Evolutionary conservation across 2,329 filamentous ascomycete genomes (phyloP), one percentile per base, ranked within the genome.

Genomic region (Geoglossum cookeanum): DNA sequence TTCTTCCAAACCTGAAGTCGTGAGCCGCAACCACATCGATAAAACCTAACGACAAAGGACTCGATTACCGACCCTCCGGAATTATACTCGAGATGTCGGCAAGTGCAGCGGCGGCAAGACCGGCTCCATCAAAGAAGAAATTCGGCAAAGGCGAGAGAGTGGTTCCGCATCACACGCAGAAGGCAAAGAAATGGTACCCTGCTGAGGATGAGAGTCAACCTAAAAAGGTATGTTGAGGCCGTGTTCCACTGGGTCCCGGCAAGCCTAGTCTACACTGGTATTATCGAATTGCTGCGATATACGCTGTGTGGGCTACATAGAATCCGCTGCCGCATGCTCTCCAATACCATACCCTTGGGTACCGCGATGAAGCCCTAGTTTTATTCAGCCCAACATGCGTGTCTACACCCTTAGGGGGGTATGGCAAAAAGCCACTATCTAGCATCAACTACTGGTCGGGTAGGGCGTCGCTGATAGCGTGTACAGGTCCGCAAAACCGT

Each of bases 171-270:
- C 75, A 79, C 75, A 79, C 80, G 72, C 83, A 95, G 76, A 94
- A 94, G 87, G 91, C 91, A 70, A 83, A 87, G 81, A 97, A 96
- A 80, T 98, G 91, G 88, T 98, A 98, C 79, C 87, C 89, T 74
- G 87, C 88, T 72, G 86, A 94, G 75, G 91, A 96, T 76, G 86
- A 91, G 72, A 72, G 80, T 73, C 78, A 85, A 76, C 81, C 83
- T 70, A 94, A 90, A 83, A 91, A 94, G 87, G 92, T 98, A 82
- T 81, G 89, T 86, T 29, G 27, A n/a, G 15, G 4, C 3, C 8
- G 7, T 15, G 29, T 3, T 27, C 17, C 32, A 33, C 27, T 57
- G 15, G 52, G 13, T 22, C 22, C 39, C 7, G 39, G 39, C 39
- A 15, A 42, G 39, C 4, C n/a, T 42, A 15, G 8, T 42, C 13